Percentiles rank a stretch among this genome's conserved stretches.
These are phyloP conservation scores for Plasmodium gallinaceum DNA, from an alignment of 169 alveolate genomes.

Conservation along the genomic window DNA sequence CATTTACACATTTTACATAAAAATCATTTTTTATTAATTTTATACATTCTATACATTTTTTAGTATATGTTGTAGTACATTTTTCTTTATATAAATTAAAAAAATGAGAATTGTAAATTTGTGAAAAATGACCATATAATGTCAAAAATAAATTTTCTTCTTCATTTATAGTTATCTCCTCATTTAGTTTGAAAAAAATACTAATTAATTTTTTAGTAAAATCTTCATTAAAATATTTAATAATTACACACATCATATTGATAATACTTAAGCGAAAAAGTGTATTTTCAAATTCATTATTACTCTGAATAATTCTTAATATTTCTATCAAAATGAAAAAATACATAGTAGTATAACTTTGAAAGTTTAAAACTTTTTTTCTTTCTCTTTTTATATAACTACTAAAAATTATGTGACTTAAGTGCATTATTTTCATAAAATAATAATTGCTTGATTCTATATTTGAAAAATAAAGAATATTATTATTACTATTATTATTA, in stretches of 20 bases:
- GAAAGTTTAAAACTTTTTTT: constrained; percentile 26
- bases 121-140: constrained; percentile 40
- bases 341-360: constrained; percentile 26
- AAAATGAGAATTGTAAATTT: constrained; percentile 51
- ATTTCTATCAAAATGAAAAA: constrained; percentile 45
- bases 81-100: constrained; percentile 59
- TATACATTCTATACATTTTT: constrained; percentile 65
- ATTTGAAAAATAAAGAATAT: not conserved
- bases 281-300: constrained; percentile 29
- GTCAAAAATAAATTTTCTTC: constrained; percentile 45
- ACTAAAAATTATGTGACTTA: constrained; percentile 11
- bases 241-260: constrained; percentile 44
- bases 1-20: constrained; percentile 1
- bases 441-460: constrained; percentile 3
- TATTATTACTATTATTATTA: not conserved
- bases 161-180: constrained; percentile 43
- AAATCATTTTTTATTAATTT: constrained; percentile 22
- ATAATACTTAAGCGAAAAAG: constrained; percentile 12
- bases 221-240: constrained; percentile 20
- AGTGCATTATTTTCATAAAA: not conserved
- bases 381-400: constrained; percentile 51
- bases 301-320: constrained; percentile 17
- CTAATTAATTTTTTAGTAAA: constrained; percentile 30
- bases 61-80: constrained; percentile 47
- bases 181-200: constrained; percentile 52